Conservation (phyloP, 2,329 filamentous ascomycete genomes). For the Penicillium paneum region DNA sequence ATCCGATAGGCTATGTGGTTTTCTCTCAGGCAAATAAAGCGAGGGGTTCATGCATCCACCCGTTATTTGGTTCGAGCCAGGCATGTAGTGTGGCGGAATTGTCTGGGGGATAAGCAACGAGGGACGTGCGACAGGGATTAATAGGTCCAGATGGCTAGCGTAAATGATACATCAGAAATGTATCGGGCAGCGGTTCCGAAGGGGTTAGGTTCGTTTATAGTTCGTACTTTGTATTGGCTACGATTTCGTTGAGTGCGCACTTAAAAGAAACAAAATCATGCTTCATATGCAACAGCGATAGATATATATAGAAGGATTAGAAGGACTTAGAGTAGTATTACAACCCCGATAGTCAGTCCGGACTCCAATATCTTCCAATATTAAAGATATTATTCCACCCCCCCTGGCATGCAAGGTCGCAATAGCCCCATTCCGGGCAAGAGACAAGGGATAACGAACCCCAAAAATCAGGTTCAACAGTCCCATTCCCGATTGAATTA, state of each 20-base stretch:
- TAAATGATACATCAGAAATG: conserved; percentile 5
- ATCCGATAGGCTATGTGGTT: conserved; percentile 3
- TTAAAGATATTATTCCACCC: background rate
- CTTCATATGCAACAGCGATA: no score
- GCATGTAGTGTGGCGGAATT: conserved; percentile 1
- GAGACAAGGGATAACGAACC: conserved; percentile 18
- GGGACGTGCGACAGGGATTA: background rate
- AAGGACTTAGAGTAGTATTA: background rate
- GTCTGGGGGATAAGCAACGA: conserved; percentile 7
- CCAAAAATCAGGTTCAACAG: conserved; percentile 2
- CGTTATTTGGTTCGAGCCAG: background rate
- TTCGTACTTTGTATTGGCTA: background rate
- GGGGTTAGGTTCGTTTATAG: background rate
- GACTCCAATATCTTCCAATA: background rate
- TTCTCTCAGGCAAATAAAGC: background rate
- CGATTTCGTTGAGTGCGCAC: background rate
- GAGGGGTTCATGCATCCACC: conserved; percentile 3
- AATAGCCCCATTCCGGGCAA: conserved; percentile 16
- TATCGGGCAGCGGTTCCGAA: background rate
- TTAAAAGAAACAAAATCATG: background rate
- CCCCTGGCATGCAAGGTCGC: conserved; percentile 23
- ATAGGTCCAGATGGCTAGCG: background rate
- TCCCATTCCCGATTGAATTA: conserved; percentile 3
- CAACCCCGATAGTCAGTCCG: background rate
- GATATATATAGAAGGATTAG: background rate